Evolutionary conservation across 2,329 filamentous ascomycete species (phyloP).

Genomic region (Ophiostoma ulmi): DNA sequence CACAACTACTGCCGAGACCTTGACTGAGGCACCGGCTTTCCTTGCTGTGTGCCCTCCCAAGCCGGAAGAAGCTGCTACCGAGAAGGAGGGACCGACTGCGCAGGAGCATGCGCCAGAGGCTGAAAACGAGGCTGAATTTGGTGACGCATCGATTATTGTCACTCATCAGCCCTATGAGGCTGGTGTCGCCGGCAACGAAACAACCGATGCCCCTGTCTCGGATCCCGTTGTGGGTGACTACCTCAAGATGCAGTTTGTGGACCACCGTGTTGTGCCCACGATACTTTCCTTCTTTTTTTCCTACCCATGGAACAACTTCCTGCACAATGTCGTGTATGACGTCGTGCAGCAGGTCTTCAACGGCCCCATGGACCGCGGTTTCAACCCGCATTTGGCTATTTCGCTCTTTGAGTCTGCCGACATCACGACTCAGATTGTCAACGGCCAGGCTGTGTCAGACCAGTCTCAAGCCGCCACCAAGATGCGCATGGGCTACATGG

Average conservation of each 20-base stretch:
- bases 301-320: constrained; percentile 99
- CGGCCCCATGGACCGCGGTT: constrained; percentile 92
- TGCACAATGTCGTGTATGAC: constrained; percentile 98
- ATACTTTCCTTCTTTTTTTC: constrained; percentile 98
- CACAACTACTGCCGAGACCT: not conserved
- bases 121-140: constrained; percentile 26
- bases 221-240: constrained; percentile 86
- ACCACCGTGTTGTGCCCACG: constrained; percentile 88
- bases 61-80: constrained; percentile 5
- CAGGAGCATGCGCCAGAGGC: constrained; percentile 19
- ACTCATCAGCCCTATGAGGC: constrained; percentile 28
- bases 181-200: not conserved
- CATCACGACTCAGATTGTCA: constrained; percentile 85
- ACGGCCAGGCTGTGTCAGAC: constrained; percentile 82
- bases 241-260: constrained; percentile 93
- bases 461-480: constrained; percentile 75
- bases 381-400: constrained; percentile 82
- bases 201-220: not conserved
- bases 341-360: constrained; percentile 99
- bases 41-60: constrained; percentile 1
- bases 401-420: constrained; percentile 89
- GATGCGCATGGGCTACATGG: constrained; percentile 97
- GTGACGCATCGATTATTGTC: constrained; percentile 33
- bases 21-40: not conserved
- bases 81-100: not conserved